Evolutionary conservation across 2,329 filamentous ascomycete species (phyloP).

Genomic region (Diplocarpon mali): DNA sequence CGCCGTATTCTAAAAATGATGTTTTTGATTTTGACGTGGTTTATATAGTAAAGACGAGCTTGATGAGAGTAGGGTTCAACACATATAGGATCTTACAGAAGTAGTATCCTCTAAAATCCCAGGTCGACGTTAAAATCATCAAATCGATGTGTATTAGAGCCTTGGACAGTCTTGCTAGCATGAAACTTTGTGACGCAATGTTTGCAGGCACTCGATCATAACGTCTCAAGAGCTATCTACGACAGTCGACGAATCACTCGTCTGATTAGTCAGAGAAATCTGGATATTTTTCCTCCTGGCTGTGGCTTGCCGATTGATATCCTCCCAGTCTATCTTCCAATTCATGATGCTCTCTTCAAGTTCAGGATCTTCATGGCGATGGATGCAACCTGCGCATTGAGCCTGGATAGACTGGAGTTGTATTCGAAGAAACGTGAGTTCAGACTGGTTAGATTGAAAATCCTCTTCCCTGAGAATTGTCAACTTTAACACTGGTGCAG

Average conservation of each 20-base stretch:
- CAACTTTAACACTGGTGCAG: conserved; percentile 13
- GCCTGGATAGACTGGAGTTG: conserved; percentile 52
- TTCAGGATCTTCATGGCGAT: conserved; percentile 41
- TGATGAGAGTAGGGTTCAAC: no score
- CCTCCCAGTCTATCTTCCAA: conserved; percentile 50
- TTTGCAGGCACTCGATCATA: not conserved
- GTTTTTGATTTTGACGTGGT: no score
- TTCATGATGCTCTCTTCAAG: conserved; percentile 46
- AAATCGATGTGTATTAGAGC: not conserved
- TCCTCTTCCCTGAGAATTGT: conserved; percentile 38
- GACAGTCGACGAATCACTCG: conserved; percentile 1
- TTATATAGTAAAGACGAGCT: no score
- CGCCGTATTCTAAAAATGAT: not conserved
- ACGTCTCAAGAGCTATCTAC: not conserved
- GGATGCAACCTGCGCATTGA: conserved; percentile 38
- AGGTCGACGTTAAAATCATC: no score
- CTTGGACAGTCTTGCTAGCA: no score
- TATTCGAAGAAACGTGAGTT: conserved; percentile 50
- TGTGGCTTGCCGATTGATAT: conserved; percentile 34
- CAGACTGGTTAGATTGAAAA: conserved; percentile 44
- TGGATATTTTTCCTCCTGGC: conserved; percentile 17
- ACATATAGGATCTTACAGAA: no score
- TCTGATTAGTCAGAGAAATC: not conserved
- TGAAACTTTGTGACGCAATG: no score
- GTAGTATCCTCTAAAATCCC: no score